phyloP scores from a whole-genome alignment of 2,329 filamentous ascomycete genomes.

The Fonsecaea pugnacius region DNA sequence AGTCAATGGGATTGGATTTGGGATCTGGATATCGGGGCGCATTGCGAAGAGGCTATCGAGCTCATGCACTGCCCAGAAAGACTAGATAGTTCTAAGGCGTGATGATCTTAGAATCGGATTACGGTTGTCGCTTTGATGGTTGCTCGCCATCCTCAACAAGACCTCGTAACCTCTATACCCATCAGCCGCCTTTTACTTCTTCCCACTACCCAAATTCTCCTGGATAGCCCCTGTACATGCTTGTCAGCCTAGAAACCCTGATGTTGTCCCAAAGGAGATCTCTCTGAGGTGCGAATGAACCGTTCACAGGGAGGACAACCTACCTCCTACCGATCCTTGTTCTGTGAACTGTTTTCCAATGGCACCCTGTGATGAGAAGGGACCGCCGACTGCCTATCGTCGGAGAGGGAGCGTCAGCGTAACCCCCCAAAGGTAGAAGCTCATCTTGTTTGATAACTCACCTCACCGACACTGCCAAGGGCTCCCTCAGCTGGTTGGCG shows the following conservation, averaged over 20 bases:
- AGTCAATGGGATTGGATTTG: slow-evolving; percentile 18
- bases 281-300: neutral
- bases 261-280: neutral
- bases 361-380: slow-evolving; percentile 42
- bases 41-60: slow-evolving; percentile 12
- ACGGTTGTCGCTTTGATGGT: neutral
- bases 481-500: slow-evolving; percentile 40
- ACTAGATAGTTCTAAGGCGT: neutral
- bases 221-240: neutral
- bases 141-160: neutral
- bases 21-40: slow-evolving; percentile 13
- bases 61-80: slow-evolving; percentile 5
- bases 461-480: slow-evolving; percentile 42
- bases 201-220: slow-evolving; percentile 13
- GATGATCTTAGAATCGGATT: neutral
- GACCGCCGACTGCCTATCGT: slow-evolving; percentile 43
- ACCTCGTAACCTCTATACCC: neutral
- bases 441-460: neutral
- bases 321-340: slow-evolving; percentile 45
- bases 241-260: neutral
- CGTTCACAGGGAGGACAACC: slow-evolving; percentile 22
- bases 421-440: neutral
- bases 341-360: slow-evolving; percentile 48
- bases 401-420: slow-evolving; percentile 31
- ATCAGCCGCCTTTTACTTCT: neutral